Evolutionary conservation across 2,329 filamentous ascomycete genomes (phyloP), one percentile per base, ranked within the genome.

Genomic region (Microascus cirrosus): DNA sequence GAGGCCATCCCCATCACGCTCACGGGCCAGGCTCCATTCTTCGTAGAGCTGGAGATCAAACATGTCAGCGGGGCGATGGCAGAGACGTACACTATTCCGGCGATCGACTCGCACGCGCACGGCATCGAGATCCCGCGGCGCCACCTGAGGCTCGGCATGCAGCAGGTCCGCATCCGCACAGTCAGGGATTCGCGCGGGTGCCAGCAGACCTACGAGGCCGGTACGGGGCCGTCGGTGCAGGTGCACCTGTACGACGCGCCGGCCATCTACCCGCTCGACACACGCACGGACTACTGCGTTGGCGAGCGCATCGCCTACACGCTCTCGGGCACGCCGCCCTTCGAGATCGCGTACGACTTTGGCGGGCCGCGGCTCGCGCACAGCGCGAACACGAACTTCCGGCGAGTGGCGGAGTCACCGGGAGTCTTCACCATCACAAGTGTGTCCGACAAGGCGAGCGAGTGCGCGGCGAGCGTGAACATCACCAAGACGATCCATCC

Each of bases 291-390:
- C 73, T 96, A 93, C 73, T 99, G 94, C 71, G 92, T 99, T 12
- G 94, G 95, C 62, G 94, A 99, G 70, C 87, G 92, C 57, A 87
- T 99, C 62, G 88, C 89, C 3, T 99, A 96, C 73, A 91, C 90
- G 0, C 83, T 99, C 6, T 90, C 90, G 1, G 95, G 94, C 52
- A 89, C 89, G 58, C 86, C 91, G 20, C 95, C 95, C 0, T 99
- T 99, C 70, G 90, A 93, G 52, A 87, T 99, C 52, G 87, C 86
- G 70, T 99, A 99, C 74, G 88, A 84, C 12, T 99, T 99, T 73
- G 85, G 92, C 64, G 87, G 86, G 58, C 80, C 82, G 50, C 86
- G 89, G 73, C 93, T 90, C 69, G 94, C 93, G 57, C 86, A 87
- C 62, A 86, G 88, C 13, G 75, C 82, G 42, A 87, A 84, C 25